phyloP scores from a whole-genome alignment of 2,329 filamentous ascomycete genomes.

The Stemphylium lycopersici region DNA sequence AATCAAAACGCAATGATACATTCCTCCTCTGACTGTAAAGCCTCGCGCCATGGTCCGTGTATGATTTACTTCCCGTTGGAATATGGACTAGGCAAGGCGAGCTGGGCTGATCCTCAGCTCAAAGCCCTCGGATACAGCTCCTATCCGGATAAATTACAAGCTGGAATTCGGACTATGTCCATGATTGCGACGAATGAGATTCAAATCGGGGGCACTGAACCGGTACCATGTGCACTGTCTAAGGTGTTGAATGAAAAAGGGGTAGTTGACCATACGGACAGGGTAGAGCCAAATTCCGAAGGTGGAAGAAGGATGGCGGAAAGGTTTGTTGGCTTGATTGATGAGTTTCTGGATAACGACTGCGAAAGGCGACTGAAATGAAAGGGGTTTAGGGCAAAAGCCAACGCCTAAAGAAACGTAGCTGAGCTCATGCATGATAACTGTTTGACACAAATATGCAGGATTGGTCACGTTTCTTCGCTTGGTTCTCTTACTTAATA shows the following conservation, averaged over 20 bases:
- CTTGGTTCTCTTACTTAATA: too few relatives aligned
- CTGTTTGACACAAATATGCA: too few relatives aligned
- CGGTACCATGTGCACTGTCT: slow-evolving; percentile 42
- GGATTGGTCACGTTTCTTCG: too few relatives aligned
- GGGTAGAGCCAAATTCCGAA: slow-evolving; percentile 44
- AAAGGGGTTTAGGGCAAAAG: too few relatives aligned
- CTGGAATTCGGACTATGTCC: slow-evolving; percentile 43
- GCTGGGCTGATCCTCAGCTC: slow-evolving; percentile 45
- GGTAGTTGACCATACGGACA: slow-evolving; percentile 38
- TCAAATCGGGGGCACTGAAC: slow-evolving; percentile 34
- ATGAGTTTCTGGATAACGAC: background rate
- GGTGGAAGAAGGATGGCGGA: slow-evolving; percentile 46
- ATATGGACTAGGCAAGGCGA: slow-evolving; percentile 28
- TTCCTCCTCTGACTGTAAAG: slow-evolving; percentile 31
- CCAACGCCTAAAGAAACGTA: too few relatives aligned
- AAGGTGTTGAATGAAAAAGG: slow-evolving; percentile 42
- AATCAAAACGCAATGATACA: slow-evolving; percentile 34
- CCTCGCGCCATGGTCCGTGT: slow-evolving; percentile 45
- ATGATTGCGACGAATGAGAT: slow-evolving; percentile 37
- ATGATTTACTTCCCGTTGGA: slow-evolving; percentile 50
- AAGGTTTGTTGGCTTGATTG: slow-evolving; percentile 30
- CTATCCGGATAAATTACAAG: slow-evolving; percentile 39
- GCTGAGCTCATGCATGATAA: too few relatives aligned
- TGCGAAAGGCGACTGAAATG: too few relatives aligned
- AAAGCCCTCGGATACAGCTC: slow-evolving; percentile 40